Evolutionary conservation across 2,329 filamentous ascomycete species (phyloP), one percentile per base, ranked within the genome.

Genomic region (Neonectria faginata): DNA sequence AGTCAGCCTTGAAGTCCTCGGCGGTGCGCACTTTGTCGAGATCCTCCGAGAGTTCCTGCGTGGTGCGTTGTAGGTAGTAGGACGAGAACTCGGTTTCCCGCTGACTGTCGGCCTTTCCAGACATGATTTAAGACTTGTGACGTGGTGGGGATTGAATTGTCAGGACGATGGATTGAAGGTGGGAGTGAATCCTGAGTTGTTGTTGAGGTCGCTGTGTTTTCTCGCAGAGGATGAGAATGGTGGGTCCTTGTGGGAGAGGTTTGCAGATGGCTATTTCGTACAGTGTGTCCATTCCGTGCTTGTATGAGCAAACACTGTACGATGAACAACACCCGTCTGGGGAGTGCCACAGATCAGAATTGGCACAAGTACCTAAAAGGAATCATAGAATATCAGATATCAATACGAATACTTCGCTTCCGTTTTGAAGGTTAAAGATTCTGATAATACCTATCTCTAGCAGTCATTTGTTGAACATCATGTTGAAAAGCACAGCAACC

Each of bases 1-100:
- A 86, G 56, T 88, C 88, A 63, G 82, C 81, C 74, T 88, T 89
- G 79, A 93, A 94, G 78, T 94, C 92, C 70, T 88, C 86, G 10
- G 91, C 89, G 8, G 73, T 78, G 68, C 91, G 87, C 66, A 93
- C 82, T 76, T 88, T 88, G 79, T 92, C 89, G 41, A 94, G 83
- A 75, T 94, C 92, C 69, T 93, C 89, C 12, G 89, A 88, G 60
- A 94, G 88, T 75, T 94, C 91, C 55, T 84, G 81, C 0, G 91
- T 92, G 6, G 89, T 82, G 64, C 87, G 88, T 71, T 91, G 88
- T 51, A 94, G 85, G 76, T 93, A 93, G 76, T 88, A 90, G 10
- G 88, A 81, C 9, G 85, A 82, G 78, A 92, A 93, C 25, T 82
- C 80, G 48, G 74, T 45, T 12, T 72, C 66, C n/a, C 58, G 44